Evolutionary conservation across 306 rosid species (phyloP).

Genomic region (Coriaria nepalensis): DNA sequence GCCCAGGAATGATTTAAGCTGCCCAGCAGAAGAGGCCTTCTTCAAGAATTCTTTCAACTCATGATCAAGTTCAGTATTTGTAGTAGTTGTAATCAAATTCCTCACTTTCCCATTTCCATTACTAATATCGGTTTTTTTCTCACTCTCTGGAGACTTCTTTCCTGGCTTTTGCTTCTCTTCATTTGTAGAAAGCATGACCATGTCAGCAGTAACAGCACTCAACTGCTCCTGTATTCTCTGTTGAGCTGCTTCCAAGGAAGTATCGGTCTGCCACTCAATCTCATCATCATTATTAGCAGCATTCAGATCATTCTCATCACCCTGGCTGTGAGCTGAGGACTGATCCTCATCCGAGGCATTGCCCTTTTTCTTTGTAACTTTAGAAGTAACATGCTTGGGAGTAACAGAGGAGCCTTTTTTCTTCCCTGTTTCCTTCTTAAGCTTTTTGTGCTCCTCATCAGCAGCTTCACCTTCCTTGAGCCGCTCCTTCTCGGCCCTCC

Average conservation of each 20-base stretch:
- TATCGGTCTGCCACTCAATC: constrained; percentile 62
- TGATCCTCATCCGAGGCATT: constrained; percentile 58
- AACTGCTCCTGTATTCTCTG: constrained; percentile 68
- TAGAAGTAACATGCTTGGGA: constrained; percentile 26
- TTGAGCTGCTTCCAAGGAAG: constrained; percentile 55
- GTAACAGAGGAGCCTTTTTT: constrained; percentile 42
- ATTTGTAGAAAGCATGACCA: constrained; percentile 58
- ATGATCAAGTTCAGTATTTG: constrained; percentile 17
- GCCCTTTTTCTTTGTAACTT: constrained; percentile 32
- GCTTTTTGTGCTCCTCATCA: constrained; percentile 54
- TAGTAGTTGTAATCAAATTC: too few species aligned
- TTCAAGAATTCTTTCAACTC: constrained; percentile 36
- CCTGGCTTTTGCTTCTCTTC: constrained; percentile 34
- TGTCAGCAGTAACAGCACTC: constrained; percentile 58
- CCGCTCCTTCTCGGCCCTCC: constrained; percentile 77
- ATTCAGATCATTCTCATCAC: constrained; percentile 33
- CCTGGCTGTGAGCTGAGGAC: constrained; percentile 38
- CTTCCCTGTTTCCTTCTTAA: constrained; percentile 43
- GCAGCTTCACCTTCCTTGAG: constrained; percentile 69
- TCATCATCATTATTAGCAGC: constrained; percentile 25
- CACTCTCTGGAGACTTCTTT: constrained; percentile 26
- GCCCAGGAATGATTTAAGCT: constrained; percentile 34
- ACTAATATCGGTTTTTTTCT: constrained; percentile 10
- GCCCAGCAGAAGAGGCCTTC: constrained; percentile 21
- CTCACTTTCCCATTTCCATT: constrained; percentile 21